Evolutionary conservation across 257 asterid species (phyloP).

Genomic region (Nicotiana knightiana): DNA sequence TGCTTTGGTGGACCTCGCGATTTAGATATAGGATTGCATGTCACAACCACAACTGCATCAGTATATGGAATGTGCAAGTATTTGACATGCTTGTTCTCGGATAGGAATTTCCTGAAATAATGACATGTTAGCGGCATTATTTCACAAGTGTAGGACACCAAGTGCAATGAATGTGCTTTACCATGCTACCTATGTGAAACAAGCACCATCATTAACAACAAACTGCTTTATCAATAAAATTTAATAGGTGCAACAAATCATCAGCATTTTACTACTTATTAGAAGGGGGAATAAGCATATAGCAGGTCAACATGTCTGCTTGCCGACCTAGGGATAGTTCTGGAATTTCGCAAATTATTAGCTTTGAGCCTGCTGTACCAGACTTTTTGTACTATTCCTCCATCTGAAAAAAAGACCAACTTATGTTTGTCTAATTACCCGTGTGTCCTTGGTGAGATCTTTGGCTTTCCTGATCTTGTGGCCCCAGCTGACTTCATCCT

Average conservation of each 20-base stretch:
- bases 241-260: background rate
- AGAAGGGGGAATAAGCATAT: too few relatives aligned
- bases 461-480: too few relatives aligned
- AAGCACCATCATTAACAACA: conserved; percentile 2
- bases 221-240: background rate
- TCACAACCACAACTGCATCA: conserved; percentile 82
- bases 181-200: background rate
- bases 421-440: too few relatives aligned
- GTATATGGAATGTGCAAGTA: conserved; percentile 90
- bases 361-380: too few relatives aligned
- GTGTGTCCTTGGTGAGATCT: too few relatives aligned
- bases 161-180: background rate
- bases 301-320: too few relatives aligned
- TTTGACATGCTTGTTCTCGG: conserved; percentile 93
- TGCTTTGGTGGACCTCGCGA: conserved; percentile 70
- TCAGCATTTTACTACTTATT: background rate
- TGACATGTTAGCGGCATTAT: conserved; percentile 6
- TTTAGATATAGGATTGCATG: conserved; percentile 78
- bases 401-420: too few relatives aligned
- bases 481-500: too few relatives aligned
- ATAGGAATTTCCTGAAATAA: conserved; percentile 65
- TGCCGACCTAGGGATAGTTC: too few relatives aligned
- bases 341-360: too few relatives aligned
- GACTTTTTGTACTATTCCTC: too few relatives aligned
- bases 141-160: background rate